Percentiles rank a stretch among this genome's conserved stretches.
phyloP scores from a whole-genome alignment of 805 yeast species.

The Metschnikowia kofuensis region DNA sequence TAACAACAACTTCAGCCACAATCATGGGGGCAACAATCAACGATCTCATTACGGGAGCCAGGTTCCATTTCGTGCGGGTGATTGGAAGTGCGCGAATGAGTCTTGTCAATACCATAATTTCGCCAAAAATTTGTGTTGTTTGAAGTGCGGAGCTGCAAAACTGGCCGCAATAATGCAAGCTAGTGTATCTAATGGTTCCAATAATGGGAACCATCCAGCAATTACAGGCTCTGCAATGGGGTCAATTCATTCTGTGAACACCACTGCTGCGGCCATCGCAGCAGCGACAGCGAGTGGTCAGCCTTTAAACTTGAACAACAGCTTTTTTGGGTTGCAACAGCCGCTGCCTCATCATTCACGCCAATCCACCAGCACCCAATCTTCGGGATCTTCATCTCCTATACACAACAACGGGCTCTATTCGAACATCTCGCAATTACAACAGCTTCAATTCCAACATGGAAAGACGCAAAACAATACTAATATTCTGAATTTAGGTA shows the following conservation, averaged over 20 bases:
- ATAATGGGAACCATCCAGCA: constrained; percentile 3
- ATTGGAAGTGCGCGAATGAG: constrained; percentile 86
- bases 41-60: constrained; percentile 35
- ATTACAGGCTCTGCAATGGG: constrained; percentile 1
- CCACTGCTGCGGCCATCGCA: constrained; percentile 46
- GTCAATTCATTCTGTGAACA: constrained; percentile 33
- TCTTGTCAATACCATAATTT: constrained; percentile 85
- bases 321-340: constrained; percentile 32
- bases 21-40: constrained; percentile 14
- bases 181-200: neutral
- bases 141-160: constrained; percentile 81
- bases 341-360: constrained; percentile 29
- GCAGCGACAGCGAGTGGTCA: constrained; percentile 49
- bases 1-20: constrained; percentile 16
- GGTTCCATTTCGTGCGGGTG: constrained; percentile 96
- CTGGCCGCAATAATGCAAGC: constrained; percentile 28
- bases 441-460: constrained; percentile 20
- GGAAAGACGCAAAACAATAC: constrained; percentile 16
- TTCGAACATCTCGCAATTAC: constrained; percentile 18
- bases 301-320: constrained; percentile 36
- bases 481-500: constrained; percentile 23
- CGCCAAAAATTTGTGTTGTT: constrained; percentile 83
- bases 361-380: constrained; percentile 7
- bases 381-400: constrained; percentile 12
- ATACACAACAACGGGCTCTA: constrained; percentile 15